phyloP scores from a whole-genome alignment of 257 asterid genomes.

The Datura wrightii region DNA sequence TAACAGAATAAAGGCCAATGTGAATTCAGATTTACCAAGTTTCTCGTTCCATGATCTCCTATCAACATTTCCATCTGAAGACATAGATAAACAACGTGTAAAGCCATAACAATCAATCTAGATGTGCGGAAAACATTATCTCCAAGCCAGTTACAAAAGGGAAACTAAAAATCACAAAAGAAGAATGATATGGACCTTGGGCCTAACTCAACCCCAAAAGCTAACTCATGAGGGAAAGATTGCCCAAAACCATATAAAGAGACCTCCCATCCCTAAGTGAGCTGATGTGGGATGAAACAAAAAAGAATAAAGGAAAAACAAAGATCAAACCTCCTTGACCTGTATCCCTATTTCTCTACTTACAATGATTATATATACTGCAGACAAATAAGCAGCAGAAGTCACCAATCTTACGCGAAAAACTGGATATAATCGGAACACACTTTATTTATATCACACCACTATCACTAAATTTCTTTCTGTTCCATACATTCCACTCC shows the following conservation, averaged over 20 bases:
- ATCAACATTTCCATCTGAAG: conserved; percentile 66
- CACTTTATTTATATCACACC: neutral
- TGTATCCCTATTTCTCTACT: neutral
- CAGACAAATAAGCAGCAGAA: neutral
- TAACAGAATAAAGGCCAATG: conserved; percentile 72
- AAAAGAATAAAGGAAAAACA: neutral
- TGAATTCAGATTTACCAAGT: conserved; percentile 85
- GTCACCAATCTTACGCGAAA: conserved; percentile 5
- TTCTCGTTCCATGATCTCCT: conserved; percentile 70
- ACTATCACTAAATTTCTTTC: neutral
- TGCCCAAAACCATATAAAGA: no score
- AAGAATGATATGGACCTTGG: neutral
- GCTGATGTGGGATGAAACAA: neutral
- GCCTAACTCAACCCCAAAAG: no score
- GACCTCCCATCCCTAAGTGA: no score
- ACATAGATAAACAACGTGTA: conserved; percentile 32
- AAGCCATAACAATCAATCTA: neutral
- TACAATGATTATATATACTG: neutral
- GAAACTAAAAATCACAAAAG: neutral
- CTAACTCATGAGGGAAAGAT: no score
- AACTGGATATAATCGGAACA: neutral
- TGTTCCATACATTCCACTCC: neutral
- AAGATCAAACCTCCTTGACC: neutral
- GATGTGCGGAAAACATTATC: neutral
- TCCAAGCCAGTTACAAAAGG: neutral